A percentile compares a stretch with the other conserved stretches of the same genome.
Conservation (phyloP, 495 filamentous ascomycete genomes). For the Bombardia bombarda region DNA sequence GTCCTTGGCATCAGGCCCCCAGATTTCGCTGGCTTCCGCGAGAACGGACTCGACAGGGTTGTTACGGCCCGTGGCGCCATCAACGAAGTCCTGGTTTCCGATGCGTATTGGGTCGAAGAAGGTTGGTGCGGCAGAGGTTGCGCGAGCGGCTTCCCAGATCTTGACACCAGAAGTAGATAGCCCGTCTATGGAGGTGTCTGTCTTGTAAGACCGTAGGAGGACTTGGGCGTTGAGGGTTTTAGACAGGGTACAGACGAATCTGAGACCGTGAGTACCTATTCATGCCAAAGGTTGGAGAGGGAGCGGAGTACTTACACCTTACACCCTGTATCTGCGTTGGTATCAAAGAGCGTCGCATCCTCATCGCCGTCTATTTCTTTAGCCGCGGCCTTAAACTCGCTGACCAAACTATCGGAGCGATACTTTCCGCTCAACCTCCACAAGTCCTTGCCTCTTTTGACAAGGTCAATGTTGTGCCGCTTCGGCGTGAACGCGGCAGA, state of each 20-base stretch:
- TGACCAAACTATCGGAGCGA: background rate
- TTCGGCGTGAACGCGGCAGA: background rate
- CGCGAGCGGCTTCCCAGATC: constrained; percentile 10
- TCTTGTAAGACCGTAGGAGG: background rate
- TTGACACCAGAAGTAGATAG: background rate
- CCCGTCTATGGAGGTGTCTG: background rate
- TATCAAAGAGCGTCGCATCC: background rate
- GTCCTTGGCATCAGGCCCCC: background rate
- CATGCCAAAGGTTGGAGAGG: too few relatives aligned
- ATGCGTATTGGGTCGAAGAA: constrained; percentile 42
- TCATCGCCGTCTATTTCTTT: background rate
- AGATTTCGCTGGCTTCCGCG: background rate
- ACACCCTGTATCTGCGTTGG: background rate
- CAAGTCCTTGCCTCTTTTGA: background rate
- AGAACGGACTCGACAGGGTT: constrained; percentile 25
- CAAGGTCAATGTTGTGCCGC: background rate
- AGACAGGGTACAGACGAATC: background rate
- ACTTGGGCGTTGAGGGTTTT: background rate
- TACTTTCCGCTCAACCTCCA: background rate
- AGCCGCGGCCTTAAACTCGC: background rate
- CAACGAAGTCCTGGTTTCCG: constrained; percentile 28
- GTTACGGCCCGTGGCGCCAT: constrained; percentile 33
- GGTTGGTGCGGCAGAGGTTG: constrained; percentile 35
- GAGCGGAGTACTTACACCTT: background rate
- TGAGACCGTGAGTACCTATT: background rate